Conservation (phyloP, 176 grass and related monocot species). For the Cymbopogon citratus region DNA sequence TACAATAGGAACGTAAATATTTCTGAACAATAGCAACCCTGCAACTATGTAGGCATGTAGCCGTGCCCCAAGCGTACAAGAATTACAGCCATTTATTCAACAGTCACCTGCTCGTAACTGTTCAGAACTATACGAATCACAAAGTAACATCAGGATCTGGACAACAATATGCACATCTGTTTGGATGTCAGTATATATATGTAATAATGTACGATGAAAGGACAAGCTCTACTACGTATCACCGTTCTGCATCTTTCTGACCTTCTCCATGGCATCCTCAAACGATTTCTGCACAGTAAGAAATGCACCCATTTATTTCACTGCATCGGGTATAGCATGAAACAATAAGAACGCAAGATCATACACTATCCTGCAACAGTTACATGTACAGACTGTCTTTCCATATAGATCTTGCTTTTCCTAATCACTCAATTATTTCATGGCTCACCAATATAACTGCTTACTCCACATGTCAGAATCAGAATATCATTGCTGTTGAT, state of each 20-base stretch:
- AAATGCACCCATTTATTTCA: not conserved
- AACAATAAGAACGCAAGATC: not conserved
- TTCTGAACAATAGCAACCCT: too few species aligned
- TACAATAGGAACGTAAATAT: too few species aligned
- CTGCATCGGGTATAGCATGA: not conserved
- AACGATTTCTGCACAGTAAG: constrained; percentile 60
- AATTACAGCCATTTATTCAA: too few species aligned
- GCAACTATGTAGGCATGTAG: too few species aligned
- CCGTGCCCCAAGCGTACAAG: too few species aligned
- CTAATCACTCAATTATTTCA: not conserved
- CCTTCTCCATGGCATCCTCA: constrained; percentile 58
- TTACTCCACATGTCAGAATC: not conserved
- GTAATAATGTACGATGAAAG: not conserved
- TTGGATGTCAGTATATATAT: not conserved
- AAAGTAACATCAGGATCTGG: not conserved
- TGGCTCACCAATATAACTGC: not conserved
- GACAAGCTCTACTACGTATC: constrained; percentile 22
- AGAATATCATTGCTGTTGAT: not conserved
- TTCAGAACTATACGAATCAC: not conserved
- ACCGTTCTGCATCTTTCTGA: constrained; percentile 27
- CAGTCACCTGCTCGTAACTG: too few species aligned
- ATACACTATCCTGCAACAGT: not conserved
- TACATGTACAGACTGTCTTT: not conserved
- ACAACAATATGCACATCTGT: not conserved
- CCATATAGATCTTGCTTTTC: not conserved